These are phyloP conservation scores for Jackrogersella minutella DNA, from an alignment of 495 filamentous ascomycete species.

Conservation along the genomic window DNA sequence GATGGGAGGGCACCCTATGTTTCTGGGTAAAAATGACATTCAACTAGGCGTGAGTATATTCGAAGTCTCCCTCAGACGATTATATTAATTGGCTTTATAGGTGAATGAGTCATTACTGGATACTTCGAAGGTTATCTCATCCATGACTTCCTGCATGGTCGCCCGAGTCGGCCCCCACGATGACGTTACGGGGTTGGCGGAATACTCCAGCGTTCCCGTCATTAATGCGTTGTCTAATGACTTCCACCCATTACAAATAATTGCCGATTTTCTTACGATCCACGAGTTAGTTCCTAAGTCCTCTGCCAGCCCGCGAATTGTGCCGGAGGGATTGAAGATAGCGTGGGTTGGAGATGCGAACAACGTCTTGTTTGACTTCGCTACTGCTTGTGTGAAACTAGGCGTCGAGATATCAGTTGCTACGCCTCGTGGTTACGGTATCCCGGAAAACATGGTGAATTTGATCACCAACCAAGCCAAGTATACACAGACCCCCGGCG, in stretches of 20 bases:
- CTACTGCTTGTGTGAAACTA: constrained; percentile 83
- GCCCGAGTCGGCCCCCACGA: constrained; percentile 86
- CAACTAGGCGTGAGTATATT: constrained; percentile 77
- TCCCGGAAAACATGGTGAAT: constrained; percentile 72
- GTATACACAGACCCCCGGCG: constrained; percentile 65
- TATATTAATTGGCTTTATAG: constrained; percentile 42
- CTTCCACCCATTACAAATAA: constrained; percentile 90
- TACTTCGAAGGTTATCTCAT: constrained; percentile 86
- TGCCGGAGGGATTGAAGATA: constrained; percentile 82
- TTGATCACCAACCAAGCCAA: constrained; percentile 69
- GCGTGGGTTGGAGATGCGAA: constrained; percentile 98
- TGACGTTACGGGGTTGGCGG: constrained; percentile 80
- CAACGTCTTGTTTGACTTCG: constrained; percentile 94
- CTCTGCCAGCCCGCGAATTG: constrained; percentile 56
- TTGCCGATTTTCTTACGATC: constrained; percentile 93
- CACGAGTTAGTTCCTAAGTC: constrained; percentile 71
- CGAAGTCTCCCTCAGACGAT: not conserved
- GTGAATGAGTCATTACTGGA: constrained; percentile 92
- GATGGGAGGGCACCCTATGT: constrained; percentile 94
- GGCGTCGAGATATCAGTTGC: constrained; percentile 87
- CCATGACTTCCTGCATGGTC: constrained; percentile 90
- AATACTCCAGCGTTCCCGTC: constrained; percentile 84
- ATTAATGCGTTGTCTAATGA: constrained; percentile 92
- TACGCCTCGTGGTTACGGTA: constrained; percentile 82
- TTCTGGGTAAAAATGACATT: constrained; percentile 92